Conservation (phyloP, 2,329 filamentous ascomycete genomes). For the Monilinia fructigena region DNA sequence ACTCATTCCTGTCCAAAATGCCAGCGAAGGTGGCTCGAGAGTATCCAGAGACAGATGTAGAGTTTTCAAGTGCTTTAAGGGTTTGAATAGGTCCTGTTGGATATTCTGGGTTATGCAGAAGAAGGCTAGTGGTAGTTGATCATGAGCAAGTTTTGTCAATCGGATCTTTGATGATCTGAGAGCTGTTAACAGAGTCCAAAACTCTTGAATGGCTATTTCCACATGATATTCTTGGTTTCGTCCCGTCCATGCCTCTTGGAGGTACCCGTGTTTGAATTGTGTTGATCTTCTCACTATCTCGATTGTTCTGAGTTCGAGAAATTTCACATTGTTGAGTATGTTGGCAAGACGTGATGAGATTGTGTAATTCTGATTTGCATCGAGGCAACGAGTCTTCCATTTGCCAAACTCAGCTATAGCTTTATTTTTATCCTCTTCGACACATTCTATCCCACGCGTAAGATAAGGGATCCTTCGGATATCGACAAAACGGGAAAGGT, state of each 20-base stretch:
- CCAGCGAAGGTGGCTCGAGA: background rate
- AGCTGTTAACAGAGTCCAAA: background rate
- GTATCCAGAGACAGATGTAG: constrained; percentile 1
- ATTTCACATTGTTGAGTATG: background rate
- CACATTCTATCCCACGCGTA: background rate
- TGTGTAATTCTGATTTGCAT: background rate
- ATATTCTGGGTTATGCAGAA: background rate
- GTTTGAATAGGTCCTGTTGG: background rate
- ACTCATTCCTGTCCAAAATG: constrained; percentile 5
- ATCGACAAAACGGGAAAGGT: background rate
- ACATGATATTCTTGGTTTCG: background rate
- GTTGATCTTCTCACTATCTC: background rate
- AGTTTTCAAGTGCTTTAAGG: constrained; percentile 1
- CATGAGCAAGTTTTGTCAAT: background rate
- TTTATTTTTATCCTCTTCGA: background rate
- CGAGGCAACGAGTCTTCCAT: constrained; percentile 3
- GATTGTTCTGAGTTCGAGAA: background rate
- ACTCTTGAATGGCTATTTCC: background rate
- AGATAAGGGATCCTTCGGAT: background rate
- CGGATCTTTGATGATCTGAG: background rate
- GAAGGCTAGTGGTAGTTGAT: constrained; percentile 13
- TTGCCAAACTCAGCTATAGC: constrained; percentile 5
- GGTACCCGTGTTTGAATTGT: background rate
- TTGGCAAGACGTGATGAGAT: background rate
- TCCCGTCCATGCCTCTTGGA: background rate